Evolutionary conservation across 768 basidiomycete genomes (phyloP).

Genomic region (Suillus decipiens): DNA sequence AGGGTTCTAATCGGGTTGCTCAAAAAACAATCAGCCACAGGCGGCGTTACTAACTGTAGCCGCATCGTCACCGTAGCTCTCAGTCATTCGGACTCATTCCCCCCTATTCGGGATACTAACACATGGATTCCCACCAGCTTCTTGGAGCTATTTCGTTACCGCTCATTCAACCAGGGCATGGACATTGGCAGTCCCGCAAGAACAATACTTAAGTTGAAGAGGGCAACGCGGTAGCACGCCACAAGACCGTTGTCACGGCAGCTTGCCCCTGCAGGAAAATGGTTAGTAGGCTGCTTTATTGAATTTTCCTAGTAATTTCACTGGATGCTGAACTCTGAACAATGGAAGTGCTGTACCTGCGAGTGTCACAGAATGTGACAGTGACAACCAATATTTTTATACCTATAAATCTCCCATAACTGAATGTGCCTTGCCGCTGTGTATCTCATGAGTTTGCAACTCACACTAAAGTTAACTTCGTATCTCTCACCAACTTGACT

Average conservation of each 20-base stretch:
- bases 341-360: no score
- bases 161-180: background rate
- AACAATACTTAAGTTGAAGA: background rate
- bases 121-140: background rate
- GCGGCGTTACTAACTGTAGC: no score
- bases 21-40: background rate
- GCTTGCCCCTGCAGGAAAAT: background rate
- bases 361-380: background rate
- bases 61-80: no score
- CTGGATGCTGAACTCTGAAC: no score
- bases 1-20: no score
- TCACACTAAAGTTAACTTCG: background rate
- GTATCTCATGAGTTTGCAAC: background rate
- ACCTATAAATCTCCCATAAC: slow-evolving; percentile 8
- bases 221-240: background rate
- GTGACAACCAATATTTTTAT: background rate
- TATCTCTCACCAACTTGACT: background rate
- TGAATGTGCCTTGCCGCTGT: background rate
- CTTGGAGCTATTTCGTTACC: background rate
- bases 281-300: background rate
- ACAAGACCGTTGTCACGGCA: background rate
- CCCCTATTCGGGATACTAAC: background rate
- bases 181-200: background rate
- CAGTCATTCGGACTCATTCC: no score
- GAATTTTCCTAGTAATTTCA: background rate